These are phyloP conservation scores for Diospyros lotus DNA, from an alignment of 148 eudicot species.

Conservation along the genomic window DNA sequence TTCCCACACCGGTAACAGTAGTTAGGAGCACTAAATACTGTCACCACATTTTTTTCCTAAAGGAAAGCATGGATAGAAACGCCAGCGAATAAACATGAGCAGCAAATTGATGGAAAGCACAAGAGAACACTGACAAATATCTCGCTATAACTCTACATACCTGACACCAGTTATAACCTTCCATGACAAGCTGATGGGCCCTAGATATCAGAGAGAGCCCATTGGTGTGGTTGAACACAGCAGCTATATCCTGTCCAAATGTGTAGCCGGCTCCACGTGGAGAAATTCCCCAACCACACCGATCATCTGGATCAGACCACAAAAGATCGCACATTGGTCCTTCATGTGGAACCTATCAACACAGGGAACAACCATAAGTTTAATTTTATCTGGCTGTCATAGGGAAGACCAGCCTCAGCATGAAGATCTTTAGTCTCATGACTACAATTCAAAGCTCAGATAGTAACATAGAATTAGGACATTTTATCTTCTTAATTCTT, in stretches of 20 bases:
- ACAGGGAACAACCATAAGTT: not conserved
- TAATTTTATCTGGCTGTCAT: no score
- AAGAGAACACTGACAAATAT: not conserved
- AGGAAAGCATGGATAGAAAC: not conserved
- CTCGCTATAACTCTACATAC: slow-evolving; percentile 32
- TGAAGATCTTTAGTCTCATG: no score
- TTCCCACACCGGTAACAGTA: slow-evolving; percentile 97
- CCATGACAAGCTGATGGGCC: slow-evolving; percentile 99
- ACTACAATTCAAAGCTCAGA: no score
- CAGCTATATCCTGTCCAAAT: slow-evolving; percentile 90
- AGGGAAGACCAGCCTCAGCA: no score
- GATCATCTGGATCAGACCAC: slow-evolving; percentile 99
- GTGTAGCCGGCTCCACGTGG: slow-evolving; percentile 99
- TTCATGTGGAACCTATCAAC: slow-evolving; percentile 90
- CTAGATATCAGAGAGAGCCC: slow-evolving; percentile 86
- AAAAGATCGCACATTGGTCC: slow-evolving; percentile 99
- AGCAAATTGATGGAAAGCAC: not conserved
- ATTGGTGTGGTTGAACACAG: slow-evolving; percentile 84
- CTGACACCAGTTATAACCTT: slow-evolving; percentile 97
- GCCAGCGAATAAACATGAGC: not conserved
- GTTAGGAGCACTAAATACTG: slow-evolving; percentile 95
- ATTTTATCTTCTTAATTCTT: no score
- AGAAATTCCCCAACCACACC: slow-evolving; percentile 99
- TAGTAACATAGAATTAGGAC: no score
- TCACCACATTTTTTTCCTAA: slow-evolving; percentile 94